Evolutionary conservation across 257 asterid genomes (phyloP), one percentile per base, ranked within the genome.

Genomic region (Solanum megistacrolobum): DNA sequence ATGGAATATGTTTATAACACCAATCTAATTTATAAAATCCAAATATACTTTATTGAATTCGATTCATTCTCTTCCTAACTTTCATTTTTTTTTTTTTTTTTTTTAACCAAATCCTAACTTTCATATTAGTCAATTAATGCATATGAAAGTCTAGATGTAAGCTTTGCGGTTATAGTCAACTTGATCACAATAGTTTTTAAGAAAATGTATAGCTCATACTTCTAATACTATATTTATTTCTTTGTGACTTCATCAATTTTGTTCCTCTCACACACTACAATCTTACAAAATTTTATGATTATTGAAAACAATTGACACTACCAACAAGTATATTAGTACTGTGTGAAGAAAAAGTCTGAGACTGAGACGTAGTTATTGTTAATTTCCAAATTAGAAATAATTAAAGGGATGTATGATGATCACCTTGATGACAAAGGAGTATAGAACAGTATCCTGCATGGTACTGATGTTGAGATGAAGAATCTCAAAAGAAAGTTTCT

Each of bases 401-500:
- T 52, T 52, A 74, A 36, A 74, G 82, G 18, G 31, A 52, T 1
- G 0, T 52, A 5, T 35, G 39, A 74, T 74, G 52, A 35, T 74
- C 82, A 74, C 98, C 99, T 97, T 96, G 90, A 97, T 91, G 89
- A 95, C 94, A 88, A 97, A 96, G 84, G 98, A 94, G 94, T 93
- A 92, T 5, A 97, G 95, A n/a, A 95, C 98, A n/a, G 98, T 95
- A 69, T 97, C 99, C 46, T 96, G 98, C 98, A 97, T 95, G 95
- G 94, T 95, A 84, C 97, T 94, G 92, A 97, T 93, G 89, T 94
- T 96, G 93, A 96, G 90, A 90, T 94, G 98, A 87, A 96, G 98
- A 79, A 96, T 94, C 88, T 97, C 95, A 43, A 97, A 93, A 41
- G 91, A 92, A 84, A 93, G 94, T 32, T 88, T 92, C 94, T 96